These are phyloP conservation scores for Solanum etuberosum DNA, from an alignment of 257 asterid species.

Conservation along the genomic window DNA sequence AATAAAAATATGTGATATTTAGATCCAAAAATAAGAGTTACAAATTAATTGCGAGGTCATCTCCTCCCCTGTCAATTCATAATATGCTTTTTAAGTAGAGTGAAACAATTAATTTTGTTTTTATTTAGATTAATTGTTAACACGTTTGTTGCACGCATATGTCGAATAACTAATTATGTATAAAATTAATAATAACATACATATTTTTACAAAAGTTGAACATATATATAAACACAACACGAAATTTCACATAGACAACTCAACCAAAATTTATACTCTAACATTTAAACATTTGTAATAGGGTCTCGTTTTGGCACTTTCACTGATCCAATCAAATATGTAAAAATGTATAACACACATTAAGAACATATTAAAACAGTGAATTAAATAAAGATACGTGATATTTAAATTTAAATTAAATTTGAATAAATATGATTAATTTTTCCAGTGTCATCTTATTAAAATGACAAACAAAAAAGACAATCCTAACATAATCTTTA, in stretches of 20 bases:
- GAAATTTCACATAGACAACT: background rate
- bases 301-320: background rate
- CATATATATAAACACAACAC: accelerated
- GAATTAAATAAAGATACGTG: too few species aligned
- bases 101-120: background rate
- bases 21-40: too few species aligned
- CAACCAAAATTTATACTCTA: background rate
- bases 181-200: background rate
- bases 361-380: background rate
- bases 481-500: background rate
- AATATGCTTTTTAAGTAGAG: background rate
- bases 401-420: too few species aligned
- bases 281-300: background rate
- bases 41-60: too few species aligned
- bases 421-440: too few species aligned
- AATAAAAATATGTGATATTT: background rate
- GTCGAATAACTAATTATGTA: background rate
- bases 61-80: background rate
- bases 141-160: background rate
- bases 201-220: background rate
- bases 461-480: background rate
- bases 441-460: background rate
- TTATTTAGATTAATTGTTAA: too few species aligned
- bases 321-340: background rate
- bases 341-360: too few species aligned